phyloP scores from a whole-genome alignment of 2,329 filamentous ascomycete genomes.

The Phoma herbarum region DNA sequence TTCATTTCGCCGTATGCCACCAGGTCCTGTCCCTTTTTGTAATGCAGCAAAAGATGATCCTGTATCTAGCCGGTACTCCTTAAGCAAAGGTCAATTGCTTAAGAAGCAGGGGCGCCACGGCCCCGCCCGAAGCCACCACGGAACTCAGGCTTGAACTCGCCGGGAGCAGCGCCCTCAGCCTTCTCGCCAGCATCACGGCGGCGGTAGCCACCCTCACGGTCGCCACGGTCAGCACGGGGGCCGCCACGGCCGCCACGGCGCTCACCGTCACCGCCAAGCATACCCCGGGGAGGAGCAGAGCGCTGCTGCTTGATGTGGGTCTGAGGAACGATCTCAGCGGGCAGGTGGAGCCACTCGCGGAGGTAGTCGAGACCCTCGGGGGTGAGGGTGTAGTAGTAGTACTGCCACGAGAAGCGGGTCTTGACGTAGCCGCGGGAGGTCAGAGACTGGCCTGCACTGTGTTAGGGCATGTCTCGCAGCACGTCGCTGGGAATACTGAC shows the following conservation, averaged over 20 bases:
- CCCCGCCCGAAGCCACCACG: constrained; percentile 55
- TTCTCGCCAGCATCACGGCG: constrained; percentile 75
- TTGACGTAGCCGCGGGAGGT: constrained; percentile 98
- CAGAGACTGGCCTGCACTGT: constrained; percentile 77
- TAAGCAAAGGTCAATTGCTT: constrained; percentile 37
- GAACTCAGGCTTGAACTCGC: constrained; percentile 56
- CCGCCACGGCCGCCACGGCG: constrained; percentile 84
- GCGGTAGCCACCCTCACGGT: constrained; percentile 77
- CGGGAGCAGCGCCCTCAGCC: constrained; percentile 51
- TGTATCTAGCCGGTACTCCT: constrained; percentile 33
- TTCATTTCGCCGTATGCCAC: constrained; percentile 50
- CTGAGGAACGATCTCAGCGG: constrained; percentile 98
- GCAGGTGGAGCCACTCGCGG: constrained; percentile 99
- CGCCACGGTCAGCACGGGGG: constrained; percentile 69
- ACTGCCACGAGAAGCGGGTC: constrained; percentile 88
- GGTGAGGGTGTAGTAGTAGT: constrained; percentile 99
- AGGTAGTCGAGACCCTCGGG: constrained; percentile 99
- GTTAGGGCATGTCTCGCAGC: constrained; percentile 24
- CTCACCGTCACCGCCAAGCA: constrained; percentile 85
- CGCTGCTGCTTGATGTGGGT: constrained; percentile 99
- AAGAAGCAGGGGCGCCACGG: constrained; percentile 51
- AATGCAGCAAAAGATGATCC: constrained; percentile 44
- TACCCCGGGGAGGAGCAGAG: constrained; percentile 95
- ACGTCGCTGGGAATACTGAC: constrained; percentile 46
- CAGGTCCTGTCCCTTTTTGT: constrained; percentile 47